Percentiles rank a stretch among this genome's conserved stretches.
These are phyloP conservation scores for Venturia asperata DNA, from an alignment of 2,329 filamentous ascomycete species.

Conservation along the genomic window DNA sequence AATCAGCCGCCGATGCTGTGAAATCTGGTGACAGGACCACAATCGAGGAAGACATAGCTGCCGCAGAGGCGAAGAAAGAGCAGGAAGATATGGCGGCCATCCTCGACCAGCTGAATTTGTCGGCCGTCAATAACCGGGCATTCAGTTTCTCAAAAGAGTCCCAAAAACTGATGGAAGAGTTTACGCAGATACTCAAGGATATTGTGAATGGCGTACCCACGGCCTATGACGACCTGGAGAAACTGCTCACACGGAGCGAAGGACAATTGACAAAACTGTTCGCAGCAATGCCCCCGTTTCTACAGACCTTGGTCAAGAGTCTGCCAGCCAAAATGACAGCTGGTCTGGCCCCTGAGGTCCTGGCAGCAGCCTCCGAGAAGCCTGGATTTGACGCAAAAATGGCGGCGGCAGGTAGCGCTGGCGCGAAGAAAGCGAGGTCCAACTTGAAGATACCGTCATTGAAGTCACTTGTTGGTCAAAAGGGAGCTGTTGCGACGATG, in stretches of 20 bases:
- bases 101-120: slow-evolving; percentile 76
- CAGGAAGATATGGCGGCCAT: slow-evolving; percentile 68
- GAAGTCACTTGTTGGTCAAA: slow-evolving; percentile 74
- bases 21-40: slow-evolving; percentile 29
- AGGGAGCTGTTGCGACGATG: slow-evolving; percentile 77
- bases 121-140: slow-evolving; percentile 75
- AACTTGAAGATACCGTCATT: slow-evolving; percentile 62
- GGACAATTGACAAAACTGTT: slow-evolving; percentile 58
- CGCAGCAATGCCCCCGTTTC: slow-evolving; percentile 61
- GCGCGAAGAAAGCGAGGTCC: slow-evolving; percentile 47
- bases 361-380: slow-evolving; percentile 71
- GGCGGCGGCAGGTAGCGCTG: slow-evolving; percentile 21
- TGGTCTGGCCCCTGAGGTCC: slow-evolving; percentile 69
- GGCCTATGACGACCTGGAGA: slow-evolving; percentile 82
- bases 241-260: slow-evolving; percentile 56
- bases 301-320: slow-evolving; percentile 80
- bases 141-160: slow-evolving; percentile 81
- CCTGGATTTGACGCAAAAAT: slow-evolving; percentile 43
- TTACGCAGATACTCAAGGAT: slow-evolving; percentile 87
- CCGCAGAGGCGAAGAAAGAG: slow-evolving; percentile 44
- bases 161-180: slow-evolving; percentile 70
- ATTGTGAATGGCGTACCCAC: slow-evolving; percentile 88
- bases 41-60: slow-evolving; percentile 23
- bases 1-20: slow-evolving; percentile 29
- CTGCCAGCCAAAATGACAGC: slow-evolving; percentile 75